Percentiles rank a stretch among this genome's conserved stretches.
Conservation (phyloP, 768 basidiomycete species). For the Agaricus sinodeliciosus region DNA sequence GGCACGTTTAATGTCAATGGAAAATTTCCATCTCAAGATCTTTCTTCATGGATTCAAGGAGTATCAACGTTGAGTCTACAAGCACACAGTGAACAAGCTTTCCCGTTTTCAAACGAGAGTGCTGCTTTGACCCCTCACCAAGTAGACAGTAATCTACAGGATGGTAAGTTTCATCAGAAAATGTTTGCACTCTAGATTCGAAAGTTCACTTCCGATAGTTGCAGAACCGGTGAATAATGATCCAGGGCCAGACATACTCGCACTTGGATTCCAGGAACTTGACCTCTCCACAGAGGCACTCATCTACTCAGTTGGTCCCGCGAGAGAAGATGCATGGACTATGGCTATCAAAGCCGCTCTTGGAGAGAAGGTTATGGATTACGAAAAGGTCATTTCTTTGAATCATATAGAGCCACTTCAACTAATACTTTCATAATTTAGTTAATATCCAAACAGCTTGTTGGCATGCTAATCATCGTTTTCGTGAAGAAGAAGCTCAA, state of each 20-base stretch:
- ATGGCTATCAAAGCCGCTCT: constrained; percentile 59
- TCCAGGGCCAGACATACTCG: constrained; percentile 53
- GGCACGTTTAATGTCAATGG: constrained; percentile 89
- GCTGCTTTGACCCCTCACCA: constrained; percentile 32
- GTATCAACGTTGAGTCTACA: constrained; percentile 2
- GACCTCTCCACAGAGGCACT: constrained; percentile 76
- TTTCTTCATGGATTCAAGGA: constrained; percentile 57
- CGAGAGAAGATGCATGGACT: constrained; percentile 68
- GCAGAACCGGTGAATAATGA: constrained; percentile 20
- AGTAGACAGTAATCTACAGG: constrained; percentile 19
- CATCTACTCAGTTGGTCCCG: constrained; percentile 57
- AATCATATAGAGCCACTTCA: not conserved
- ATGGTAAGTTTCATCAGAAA: constrained; percentile 15
- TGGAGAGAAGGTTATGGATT: constrained; percentile 56
- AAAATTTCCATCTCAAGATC: constrained; percentile 63
- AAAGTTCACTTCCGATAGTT: not conserved
- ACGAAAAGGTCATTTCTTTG: constrained; percentile 50
- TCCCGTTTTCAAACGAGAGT: constrained; percentile 27
- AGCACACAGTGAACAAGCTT: not conserved
- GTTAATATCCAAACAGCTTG: constrained; percentile 73
- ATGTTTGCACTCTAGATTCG: not conserved
- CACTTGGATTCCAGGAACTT: constrained; percentile 77
- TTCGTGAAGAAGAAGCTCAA: constrained; percentile 51
- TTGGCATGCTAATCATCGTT: constrained; percentile 74
- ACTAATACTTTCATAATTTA: constrained; percentile 18